Evolutionary conservation across 2,329 filamentous ascomycete genomes (phyloP).

Genomic region (Claviceps cyperi): DNA sequence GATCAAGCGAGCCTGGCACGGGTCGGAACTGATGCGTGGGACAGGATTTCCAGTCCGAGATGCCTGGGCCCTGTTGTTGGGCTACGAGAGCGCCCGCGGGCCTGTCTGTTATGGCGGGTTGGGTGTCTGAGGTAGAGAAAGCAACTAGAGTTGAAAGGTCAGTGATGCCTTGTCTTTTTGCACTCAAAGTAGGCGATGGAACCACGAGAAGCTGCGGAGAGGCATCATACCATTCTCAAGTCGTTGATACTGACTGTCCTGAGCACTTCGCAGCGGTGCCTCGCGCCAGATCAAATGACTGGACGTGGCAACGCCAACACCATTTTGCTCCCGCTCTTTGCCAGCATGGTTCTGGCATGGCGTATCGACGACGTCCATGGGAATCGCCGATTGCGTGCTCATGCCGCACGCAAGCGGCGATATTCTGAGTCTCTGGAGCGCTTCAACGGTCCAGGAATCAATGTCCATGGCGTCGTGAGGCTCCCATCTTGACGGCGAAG

Average conservation of each 20-base stretch:
- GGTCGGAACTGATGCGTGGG: constrained; percentile 66
- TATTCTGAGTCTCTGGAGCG: constrained; percentile 40
- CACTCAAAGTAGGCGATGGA: not conserved
- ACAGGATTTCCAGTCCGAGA: constrained; percentile 68
- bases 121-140: not conserved
- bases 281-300: constrained; percentile 43
- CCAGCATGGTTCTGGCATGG: constrained; percentile 5
- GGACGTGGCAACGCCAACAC: no score
- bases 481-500: constrained; percentile 12
- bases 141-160: not conserved
- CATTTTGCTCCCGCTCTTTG: no score
- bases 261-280: constrained; percentile 71
- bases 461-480: constrained; percentile 34
- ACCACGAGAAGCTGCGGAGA: not conserved
- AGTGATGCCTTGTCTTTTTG: not conserved
- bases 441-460: constrained; percentile 51
- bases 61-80: constrained; percentile 63
- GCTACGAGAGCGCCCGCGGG: constrained; percentile 76
- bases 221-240: constrained; percentile 73
- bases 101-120: constrained; percentile 43
- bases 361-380: constrained; percentile 49
- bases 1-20: constrained; percentile 80
- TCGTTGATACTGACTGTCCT: constrained; percentile 72
- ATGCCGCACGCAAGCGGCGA: constrained; percentile 43
- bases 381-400: constrained; percentile 54